A percentile compares a stretch with the other conserved stretches of the same genome.
phyloP scores from a whole-genome alignment of 176 grass and related monocot species.

The Triticum monococcum region DNA sequence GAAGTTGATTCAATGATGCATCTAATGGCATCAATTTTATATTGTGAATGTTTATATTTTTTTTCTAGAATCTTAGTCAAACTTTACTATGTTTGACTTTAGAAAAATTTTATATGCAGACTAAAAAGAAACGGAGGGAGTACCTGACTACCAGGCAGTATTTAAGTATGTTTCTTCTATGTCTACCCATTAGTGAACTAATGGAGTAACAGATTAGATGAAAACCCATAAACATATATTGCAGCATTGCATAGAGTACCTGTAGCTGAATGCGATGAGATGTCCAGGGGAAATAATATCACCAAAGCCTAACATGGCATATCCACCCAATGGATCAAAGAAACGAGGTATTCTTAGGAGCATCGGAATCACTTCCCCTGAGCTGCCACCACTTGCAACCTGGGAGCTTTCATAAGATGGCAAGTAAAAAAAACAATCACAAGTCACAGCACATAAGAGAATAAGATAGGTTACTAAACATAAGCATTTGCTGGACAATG shows the following conservation, averaged over 20 bases:
- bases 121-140: too few relatives aligned
- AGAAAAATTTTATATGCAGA: too few relatives aligned
- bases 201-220: neutral
- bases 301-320: constrained; percentile 96
- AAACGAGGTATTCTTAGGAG: constrained; percentile 85
- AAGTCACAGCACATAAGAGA: neutral
- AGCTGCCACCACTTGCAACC: constrained; percentile 84
- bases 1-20: too few relatives aligned
- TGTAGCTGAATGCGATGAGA: constrained; percentile 92
- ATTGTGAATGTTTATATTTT: too few relatives aligned
- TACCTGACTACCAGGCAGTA: neutral
- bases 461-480: neutral
- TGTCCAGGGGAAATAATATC: constrained; percentile 94
- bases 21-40: too few relatives aligned
- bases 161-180: neutral
- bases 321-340: constrained; percentile 98
- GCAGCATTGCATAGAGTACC: constrained; percentile 44
- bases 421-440: neutral
- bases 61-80: too few relatives aligned
- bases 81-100: too few relatives aligned
- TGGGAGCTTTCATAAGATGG: constrained; percentile 29
- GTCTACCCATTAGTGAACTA: neutral
- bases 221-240: neutral
- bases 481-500: constrained; percentile 13
- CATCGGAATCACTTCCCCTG: constrained; percentile 94